Percentiles rank a stretch among this genome's conserved stretches.
phyloP scores from a whole-genome alignment of 164 flowering plant genomes.

The Echeveria elegans region DNA sequence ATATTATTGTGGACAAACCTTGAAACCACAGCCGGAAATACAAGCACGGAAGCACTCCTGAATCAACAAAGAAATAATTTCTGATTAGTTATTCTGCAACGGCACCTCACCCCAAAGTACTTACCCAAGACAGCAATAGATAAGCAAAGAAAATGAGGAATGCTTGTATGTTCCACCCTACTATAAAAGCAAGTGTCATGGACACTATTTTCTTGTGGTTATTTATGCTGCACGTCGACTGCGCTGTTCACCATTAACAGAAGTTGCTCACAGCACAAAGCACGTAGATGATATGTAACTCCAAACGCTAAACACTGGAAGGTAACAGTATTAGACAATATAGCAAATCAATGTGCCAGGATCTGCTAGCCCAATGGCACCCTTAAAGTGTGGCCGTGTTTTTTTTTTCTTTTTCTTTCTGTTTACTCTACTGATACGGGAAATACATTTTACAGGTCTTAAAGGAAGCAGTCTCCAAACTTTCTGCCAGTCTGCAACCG shows the following conservation, averaged over 20 bases:
- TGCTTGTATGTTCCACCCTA: too few species aligned
- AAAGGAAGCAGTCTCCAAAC: neutral
- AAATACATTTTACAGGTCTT: neutral
- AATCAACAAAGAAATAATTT: neutral
- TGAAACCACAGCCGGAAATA: conserved; percentile 2
- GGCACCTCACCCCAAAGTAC: neutral
- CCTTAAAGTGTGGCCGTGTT: too few species aligned
- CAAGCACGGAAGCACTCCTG: conserved; percentile 8
- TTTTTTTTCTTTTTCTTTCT: neutral
- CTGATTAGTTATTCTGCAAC: neutral
- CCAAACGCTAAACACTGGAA: neutral
- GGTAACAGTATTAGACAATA: too few species aligned
- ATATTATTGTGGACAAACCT: neutral
- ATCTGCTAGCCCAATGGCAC: too few species aligned
- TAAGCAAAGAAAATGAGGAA: too few species aligned
- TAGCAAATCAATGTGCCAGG: too few species aligned
- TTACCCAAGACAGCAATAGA: too few species aligned
- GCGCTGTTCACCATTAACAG: neutral
- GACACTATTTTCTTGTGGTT: neutral
- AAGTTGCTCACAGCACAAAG: neutral
- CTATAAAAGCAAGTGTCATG: neutral
- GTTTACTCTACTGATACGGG: neutral
- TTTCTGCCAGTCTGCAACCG: too few species aligned
- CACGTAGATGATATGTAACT: neutral
- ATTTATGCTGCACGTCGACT: neutral